A percentile compares a stretch with the other conserved stretches of the same genome.
Evolutionary conservation across 139 green algal species (phyloP).

Genomic region (Auxenochlorella protothecoides): DNA sequence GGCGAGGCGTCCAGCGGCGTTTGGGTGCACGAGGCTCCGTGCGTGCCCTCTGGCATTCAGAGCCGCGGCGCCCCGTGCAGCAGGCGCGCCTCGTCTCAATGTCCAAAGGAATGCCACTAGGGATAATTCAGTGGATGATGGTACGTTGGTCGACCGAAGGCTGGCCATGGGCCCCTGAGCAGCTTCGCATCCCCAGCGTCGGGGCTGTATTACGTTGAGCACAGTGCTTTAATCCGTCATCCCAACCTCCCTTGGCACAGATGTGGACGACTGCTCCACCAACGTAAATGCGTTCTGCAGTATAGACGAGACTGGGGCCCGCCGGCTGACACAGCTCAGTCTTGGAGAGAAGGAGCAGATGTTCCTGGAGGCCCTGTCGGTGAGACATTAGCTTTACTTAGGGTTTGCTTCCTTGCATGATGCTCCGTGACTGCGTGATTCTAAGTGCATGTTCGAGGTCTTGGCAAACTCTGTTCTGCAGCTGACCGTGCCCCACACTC

Average conservation of each 20-base stretch:
- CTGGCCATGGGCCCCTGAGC: no score
- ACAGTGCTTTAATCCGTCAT: no score
- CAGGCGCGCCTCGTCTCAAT: no score
- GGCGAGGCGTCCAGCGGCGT: no score
- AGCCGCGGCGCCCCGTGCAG: no score
- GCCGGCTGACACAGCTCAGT: constrained; percentile 19
- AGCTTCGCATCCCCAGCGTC: no score
- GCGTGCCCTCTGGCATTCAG: no score
- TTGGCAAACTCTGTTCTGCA: background rate
- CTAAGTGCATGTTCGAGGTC: background rate
- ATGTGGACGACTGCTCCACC: constrained; percentile 6
- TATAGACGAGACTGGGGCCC: constrained; percentile 10
- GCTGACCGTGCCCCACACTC: background rate
- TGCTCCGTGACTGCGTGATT: background rate
- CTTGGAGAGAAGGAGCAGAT: constrained; percentile 78
- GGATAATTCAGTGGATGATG: no score
- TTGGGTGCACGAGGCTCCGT: no score
- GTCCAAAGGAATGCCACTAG: no score
- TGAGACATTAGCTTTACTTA: constrained; percentile 7
- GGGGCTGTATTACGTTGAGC: no score
- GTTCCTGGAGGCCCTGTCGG: constrained; percentile 65
- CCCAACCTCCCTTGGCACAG: background rate
- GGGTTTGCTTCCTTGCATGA: background rate
- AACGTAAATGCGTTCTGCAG: constrained; percentile 26
- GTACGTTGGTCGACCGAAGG: no score